A percentile compares a stretch with the other conserved stretches of the same genome.
Conservation (phyloP, 257 asterid genomes). For the Mentha longifolia region DNA sequence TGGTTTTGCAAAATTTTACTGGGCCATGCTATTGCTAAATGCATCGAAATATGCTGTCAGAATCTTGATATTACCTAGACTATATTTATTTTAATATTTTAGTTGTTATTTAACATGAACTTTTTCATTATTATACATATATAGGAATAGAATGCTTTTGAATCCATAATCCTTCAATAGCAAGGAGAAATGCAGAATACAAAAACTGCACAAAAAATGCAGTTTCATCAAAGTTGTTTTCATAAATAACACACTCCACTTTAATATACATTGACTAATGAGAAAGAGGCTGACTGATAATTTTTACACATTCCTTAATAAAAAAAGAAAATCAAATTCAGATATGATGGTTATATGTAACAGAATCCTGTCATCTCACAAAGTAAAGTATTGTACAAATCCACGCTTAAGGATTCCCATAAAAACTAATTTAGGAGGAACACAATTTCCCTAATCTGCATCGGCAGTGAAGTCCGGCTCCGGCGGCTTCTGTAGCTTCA, state of each 20-base stretch:
- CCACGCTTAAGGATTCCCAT: slow-evolving; percentile 26
- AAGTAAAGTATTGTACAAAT: slow-evolving; percentile 39
- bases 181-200: background rate
- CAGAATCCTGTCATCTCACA: slow-evolving; percentile 19
- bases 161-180: no score
- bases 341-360: slow-evolving; percentile 33
- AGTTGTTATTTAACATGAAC: no score
- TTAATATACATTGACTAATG: slow-evolving; percentile 21
- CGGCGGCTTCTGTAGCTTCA: slow-evolving; percentile 84
- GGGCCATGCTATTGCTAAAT: background rate
- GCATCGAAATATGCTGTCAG: background rate
- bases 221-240: slow-evolving; percentile 10
- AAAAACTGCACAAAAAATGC: background rate
- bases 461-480: slow-evolving; percentile 95
- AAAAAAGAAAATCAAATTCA: slow-evolving; percentile 17
- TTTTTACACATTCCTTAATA: slow-evolving; percentile 32
- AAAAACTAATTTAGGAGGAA: slow-evolving; percentile 21
- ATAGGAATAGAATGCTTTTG: no score
- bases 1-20: background rate
- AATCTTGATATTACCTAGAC: no score
- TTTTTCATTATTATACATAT: no score
- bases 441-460: slow-evolving; percentile 52
- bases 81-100: no score
- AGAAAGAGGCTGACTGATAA: slow-evolving; percentile 12
- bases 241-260: slow-evolving; percentile 1